phyloP scores from a whole-genome alignment of 257 asterid genomes.

The Solanum ossicruentum region DNA sequence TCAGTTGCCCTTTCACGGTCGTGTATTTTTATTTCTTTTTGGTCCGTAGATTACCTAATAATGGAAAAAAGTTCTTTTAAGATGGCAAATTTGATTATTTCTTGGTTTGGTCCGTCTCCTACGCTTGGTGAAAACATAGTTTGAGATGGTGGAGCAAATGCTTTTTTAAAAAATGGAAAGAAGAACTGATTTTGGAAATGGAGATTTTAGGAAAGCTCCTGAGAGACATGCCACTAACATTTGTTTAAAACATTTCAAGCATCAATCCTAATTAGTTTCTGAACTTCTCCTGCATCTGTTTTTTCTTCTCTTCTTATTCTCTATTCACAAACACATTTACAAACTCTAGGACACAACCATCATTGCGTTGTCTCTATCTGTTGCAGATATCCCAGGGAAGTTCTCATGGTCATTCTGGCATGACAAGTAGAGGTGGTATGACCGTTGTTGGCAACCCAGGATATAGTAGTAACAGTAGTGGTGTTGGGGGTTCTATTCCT shows the following conservation, averaged over 20 bases:
- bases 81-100: neutral
- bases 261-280: neutral
- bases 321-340: neutral
- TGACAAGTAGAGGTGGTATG: slow-evolving; percentile 76
- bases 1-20: slow-evolving; percentile 80
- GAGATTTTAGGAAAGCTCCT: neutral
- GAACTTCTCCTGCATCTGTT: neutral
- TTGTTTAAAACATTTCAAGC: neutral
- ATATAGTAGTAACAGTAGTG: slow-evolving; percentile 51
- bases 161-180: neutral
- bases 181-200: neutral
- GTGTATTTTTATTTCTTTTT: neutral
- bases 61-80: neutral
- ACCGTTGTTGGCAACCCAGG: slow-evolving; percentile 80
- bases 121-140: neutral
- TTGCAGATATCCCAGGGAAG: slow-evolving; percentile 82
- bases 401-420: slow-evolving; percentile 84
- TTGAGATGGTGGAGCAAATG: neutral
- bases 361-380: neutral
- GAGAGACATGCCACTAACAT: neutral
- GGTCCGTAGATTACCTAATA: neutral
- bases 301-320: neutral
- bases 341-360: neutral
- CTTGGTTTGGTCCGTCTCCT: neutral
- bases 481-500: slow-evolving; percentile 90